Conservation (phyloP, 768 basidiomycete genomes). For the Tricholoma furcatifolium region DNA sequence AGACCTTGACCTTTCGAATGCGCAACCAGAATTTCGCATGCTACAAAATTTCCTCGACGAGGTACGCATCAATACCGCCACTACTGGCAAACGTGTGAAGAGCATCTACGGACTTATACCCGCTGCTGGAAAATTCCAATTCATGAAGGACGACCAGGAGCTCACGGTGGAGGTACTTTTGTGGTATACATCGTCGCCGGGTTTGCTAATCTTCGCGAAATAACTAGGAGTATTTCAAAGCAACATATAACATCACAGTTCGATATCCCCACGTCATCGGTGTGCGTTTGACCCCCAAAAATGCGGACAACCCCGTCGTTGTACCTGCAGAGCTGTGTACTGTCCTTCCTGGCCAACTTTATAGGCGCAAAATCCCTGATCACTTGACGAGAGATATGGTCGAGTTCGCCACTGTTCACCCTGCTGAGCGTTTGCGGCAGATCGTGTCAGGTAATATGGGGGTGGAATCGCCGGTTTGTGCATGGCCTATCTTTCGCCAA, state of each 20-base stretch:
- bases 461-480: slow-evolving; percentile 7
- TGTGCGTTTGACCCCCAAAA: slow-evolving; percentile 28
- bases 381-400: slow-evolving; percentile 38
- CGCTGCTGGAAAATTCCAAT: slow-evolving; percentile 36
- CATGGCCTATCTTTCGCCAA: background rate
- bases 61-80: slow-evolving; percentile 29
- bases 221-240: slow-evolving; percentile 42
- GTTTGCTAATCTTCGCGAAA: background rate
- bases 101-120: slow-evolving; percentile 36
- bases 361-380: slow-evolving; percentile 41
- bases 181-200: background rate
- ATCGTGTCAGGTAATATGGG: slow-evolving; percentile 31
- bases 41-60: slow-evolving; percentile 39
- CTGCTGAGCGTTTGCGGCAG: slow-evolving; percentile 35
- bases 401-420: slow-evolving; percentile 47
- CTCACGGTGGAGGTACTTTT: slow-evolving; percentile 39
- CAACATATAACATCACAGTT: slow-evolving; percentile 32
- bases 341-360: slow-evolving; percentile 48
- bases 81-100: slow-evolving; percentile 24
- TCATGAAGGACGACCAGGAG: slow-evolving; percentile 33
- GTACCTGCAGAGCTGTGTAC: slow-evolving; percentile 51
- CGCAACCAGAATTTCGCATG: slow-evolving; percentile 22
- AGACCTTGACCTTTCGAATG: slow-evolving; percentile 25
- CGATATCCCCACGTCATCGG: slow-evolving; percentile 37
- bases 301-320: slow-evolving; percentile 25